Conservation (phyloP, 352 stramenopile genomes). For the Vaucheria bursata region DNA sequence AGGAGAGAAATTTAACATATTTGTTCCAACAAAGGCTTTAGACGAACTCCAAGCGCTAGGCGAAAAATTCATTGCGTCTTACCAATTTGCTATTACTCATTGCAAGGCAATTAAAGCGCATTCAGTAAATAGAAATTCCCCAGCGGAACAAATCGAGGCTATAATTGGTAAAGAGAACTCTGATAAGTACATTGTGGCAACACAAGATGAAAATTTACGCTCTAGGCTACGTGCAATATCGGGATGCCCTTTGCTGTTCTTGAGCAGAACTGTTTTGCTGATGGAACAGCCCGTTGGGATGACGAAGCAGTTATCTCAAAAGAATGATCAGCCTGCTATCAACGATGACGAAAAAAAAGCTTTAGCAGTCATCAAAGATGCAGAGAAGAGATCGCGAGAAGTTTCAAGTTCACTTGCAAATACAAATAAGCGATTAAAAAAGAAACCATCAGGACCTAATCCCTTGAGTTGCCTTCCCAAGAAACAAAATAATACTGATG, state of each 20-base stretch:
- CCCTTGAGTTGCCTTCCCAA: conserved; percentile 25
- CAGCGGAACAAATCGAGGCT: conserved; percentile 31
- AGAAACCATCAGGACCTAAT: conserved; percentile 31
- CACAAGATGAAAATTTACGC: conserved; percentile 47
- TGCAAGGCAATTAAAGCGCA: conserved; percentile 24
- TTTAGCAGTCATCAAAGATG: conserved; percentile 4
- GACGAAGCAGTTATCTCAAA: conserved; percentile 30
- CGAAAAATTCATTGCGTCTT: conserved; percentile 27
- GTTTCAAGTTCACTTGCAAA: background rate
- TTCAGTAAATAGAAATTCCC: background rate
- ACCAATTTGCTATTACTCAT: conserved; percentile 31
- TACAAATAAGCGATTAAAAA: conserved; percentile 37
- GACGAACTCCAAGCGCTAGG: conserved; percentile 43
- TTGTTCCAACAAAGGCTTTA: conserved; percentile 28
- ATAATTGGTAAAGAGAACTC: conserved; percentile 32
- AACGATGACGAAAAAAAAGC: conserved; percentile 33
- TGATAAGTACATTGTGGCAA: conserved; percentile 36
- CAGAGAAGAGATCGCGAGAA: conserved; percentile 9
- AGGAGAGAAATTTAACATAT: conserved; percentile 32
- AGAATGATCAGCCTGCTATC: conserved; percentile 15
- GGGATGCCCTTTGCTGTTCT: conserved; percentile 45
- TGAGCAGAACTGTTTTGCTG: conserved; percentile 48
- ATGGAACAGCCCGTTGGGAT: conserved; percentile 42
- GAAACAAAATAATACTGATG: background rate
- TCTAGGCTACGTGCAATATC: conserved; percentile 16